Evolutionary conservation across 108 stramenopile species (phyloP).

Genomic region (Aureococcus anophagefferens): DNA sequence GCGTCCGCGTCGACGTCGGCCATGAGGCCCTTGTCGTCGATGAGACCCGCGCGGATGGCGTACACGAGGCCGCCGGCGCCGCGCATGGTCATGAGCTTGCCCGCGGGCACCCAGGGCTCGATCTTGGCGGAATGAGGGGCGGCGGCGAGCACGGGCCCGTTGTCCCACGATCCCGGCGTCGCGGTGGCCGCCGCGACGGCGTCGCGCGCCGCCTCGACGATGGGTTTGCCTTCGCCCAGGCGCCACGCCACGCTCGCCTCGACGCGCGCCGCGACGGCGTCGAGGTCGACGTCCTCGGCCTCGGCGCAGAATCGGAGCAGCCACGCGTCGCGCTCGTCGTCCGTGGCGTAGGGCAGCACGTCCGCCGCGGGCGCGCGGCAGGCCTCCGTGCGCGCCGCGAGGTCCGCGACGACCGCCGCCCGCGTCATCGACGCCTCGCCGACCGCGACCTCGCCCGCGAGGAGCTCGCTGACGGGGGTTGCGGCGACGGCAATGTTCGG

Average conservation of each 20-base stretch:
- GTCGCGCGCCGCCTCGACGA: constrained; percentile 43
- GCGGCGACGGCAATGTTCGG: too few species aligned
- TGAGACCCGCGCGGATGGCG: constrained; percentile 67
- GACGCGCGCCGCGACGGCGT: constrained; percentile 21
- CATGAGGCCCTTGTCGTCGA: constrained; percentile 66
- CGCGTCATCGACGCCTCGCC: too few species aligned
- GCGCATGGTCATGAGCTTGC: constrained; percentile 42
- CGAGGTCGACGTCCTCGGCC: constrained; percentile 27
- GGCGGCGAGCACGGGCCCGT: constrained; percentile 45
- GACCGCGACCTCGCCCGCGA: too few species aligned
- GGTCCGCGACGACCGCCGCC: too few species aligned
- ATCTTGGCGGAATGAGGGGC: constrained; percentile 48
- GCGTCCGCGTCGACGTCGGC: constrained; percentile 37
- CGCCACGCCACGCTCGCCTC: constrained; percentile 46
- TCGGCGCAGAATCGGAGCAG: not conserved
- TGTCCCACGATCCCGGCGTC: constrained; percentile 52
- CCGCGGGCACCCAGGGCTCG: constrained; percentile 39
- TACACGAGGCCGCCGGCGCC: constrained; percentile 55
- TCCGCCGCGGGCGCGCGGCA: too few species aligned
- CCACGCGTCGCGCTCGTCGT: too few species aligned
- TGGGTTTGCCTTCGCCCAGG: constrained; percentile 37
- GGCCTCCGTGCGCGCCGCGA: too few species aligned
- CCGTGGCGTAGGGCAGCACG: too few species aligned
- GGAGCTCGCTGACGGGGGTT: too few species aligned
- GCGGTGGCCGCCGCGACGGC: constrained; percentile 41